Base-by-base conservation (phyloP, 192 early-diverging fungal species). In the Rhizophlyctis rosea region DNA sequence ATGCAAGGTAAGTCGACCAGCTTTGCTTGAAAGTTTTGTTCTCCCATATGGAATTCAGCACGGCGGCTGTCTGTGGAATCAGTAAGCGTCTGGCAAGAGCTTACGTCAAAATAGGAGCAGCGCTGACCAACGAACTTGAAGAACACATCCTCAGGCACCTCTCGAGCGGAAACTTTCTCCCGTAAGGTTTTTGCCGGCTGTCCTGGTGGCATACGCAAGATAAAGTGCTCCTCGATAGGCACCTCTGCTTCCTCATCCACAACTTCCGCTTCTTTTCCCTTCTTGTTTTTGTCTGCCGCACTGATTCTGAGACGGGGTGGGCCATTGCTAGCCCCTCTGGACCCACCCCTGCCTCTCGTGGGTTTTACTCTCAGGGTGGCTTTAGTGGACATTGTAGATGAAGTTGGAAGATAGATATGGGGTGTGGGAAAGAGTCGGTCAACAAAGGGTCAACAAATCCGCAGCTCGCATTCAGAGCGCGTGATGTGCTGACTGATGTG, bases 1-100 rank as follows among this genome's bases (percentile, higher is more conserved):
- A 94, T 90, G 18, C 84, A 88, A 11, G 92, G 92, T 32, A 94
- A 65, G 67, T 94, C 92, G 2, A 92, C 87, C 7, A 94, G 79
- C 32, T 77, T 86, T n/a, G 84, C 80, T 14, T 75, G 62, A 44
- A 86, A 88, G 21, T 73, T 71, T 11, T 73, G 39, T 9, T 72
- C 74, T n/a, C 80, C 75, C 35, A 86, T 76, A 5, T 52, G 65
- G 30, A 91, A 82, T 18, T 69, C 72, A 47, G 83, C 91, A 33
- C 80, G 67, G 50, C 92, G 50, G 23, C 57, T 44, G 34, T 75
- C 78, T 69, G 27, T 49, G 3, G 23, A 53, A 3, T 28, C 35
- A 2, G 4, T 52, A 50, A 23, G 0, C 18, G 34, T 54, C 21
- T 14, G 24, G n/a, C 52, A 54, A 23, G 0, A 27, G 21, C 14